These are phyloP conservation scores for Epichloe sibirici DNA, from an alignment of 2,329 filamentous ascomycete genomes.

Conservation along the genomic window DNA sequence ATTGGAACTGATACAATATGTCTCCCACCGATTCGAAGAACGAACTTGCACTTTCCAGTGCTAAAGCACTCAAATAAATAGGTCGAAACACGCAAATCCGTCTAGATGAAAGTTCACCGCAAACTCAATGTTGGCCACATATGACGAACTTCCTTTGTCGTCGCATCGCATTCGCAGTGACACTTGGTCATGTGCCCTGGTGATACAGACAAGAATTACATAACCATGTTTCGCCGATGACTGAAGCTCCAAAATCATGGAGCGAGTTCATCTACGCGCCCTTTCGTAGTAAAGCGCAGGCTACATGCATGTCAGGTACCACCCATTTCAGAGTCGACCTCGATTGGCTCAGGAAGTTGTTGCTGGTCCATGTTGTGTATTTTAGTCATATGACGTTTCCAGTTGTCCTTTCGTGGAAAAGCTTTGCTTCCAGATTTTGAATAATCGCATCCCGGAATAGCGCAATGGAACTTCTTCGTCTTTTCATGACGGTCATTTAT, in stretches of 20 bases:
- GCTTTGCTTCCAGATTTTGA: conserved; percentile 44
- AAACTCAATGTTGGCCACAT: too few species aligned
- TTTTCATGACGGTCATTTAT: conserved; percentile 51
- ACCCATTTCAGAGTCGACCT: conserved; percentile 25
- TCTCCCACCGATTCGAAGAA: not conserved
- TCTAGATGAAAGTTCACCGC: too few species aligned
- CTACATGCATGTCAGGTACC: conserved; percentile 5
- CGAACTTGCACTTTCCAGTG: not conserved
- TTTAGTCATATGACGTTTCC: conserved; percentile 50
- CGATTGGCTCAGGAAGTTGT: conserved; percentile 28
- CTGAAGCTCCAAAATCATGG: too few species aligned
- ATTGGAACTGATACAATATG: not conserved
- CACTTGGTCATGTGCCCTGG: too few species aligned
- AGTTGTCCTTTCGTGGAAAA: conserved; percentile 51
- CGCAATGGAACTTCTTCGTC: conserved; percentile 48
- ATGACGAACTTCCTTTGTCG: too few species aligned
- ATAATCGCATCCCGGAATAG: conserved; percentile 40
- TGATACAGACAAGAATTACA: too few species aligned
- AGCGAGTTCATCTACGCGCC: too few species aligned
- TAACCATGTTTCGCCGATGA: too few species aligned
- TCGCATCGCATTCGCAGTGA: too few species aligned
- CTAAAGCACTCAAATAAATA: too few species aligned
- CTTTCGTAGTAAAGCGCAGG: too few species aligned
- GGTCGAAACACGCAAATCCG: too few species aligned
- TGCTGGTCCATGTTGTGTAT: conserved; percentile 37